Percentiles rank a stretch among this genome's conserved stretches.
Evolutionary conservation across 1,284 basidiomycete species (phyloP).

Genomic region (Fomitiporia mediterranea): DNA sequence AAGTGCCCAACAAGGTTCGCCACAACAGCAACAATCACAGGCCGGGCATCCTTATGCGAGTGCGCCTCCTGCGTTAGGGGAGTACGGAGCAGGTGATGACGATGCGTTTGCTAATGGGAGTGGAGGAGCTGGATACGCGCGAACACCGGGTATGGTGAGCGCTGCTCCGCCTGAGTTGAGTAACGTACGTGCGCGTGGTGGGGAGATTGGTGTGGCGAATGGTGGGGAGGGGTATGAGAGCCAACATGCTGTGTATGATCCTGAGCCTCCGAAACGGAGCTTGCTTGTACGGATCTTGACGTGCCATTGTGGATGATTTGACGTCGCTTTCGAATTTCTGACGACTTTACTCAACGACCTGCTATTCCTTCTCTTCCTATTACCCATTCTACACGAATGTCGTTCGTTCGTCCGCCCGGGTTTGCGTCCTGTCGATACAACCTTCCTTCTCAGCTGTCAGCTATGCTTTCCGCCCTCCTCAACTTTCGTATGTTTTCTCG

Average conservation of each 20-base stretch:
- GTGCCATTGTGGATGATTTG: constrained; percentile 56
- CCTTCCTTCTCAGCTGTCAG: not conserved
- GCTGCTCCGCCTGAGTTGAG: constrained; percentile 67
- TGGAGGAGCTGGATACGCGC: constrained; percentile 42
- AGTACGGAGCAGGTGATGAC: constrained; percentile 2
- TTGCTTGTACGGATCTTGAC: constrained; percentile 63
- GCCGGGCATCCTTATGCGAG: constrained; percentile 17
- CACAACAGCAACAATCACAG: not conserved
- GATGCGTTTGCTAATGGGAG: constrained; percentile 4
- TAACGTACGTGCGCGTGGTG: constrained; percentile 61
- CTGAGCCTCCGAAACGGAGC: constrained; percentile 48
- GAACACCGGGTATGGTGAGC: constrained; percentile 71
- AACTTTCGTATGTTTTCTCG: no score
- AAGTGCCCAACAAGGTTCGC: constrained; percentile 36
- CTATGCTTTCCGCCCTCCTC: no score
- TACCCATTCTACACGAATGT: no score
- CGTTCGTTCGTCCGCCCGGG: no score
- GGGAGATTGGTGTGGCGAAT: constrained; percentile 59
- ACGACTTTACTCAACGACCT: not conserved
- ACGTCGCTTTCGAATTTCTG: not conserved
- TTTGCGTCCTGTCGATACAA: not conserved
- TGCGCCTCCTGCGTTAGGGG: constrained; percentile 2
- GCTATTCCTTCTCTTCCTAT: no score
- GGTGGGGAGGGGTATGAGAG: constrained; percentile 51
- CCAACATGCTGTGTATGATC: constrained; percentile 42